phyloP scores from a whole-genome alignment of 306 rosid species.

The Vigna hirtella region DNA sequence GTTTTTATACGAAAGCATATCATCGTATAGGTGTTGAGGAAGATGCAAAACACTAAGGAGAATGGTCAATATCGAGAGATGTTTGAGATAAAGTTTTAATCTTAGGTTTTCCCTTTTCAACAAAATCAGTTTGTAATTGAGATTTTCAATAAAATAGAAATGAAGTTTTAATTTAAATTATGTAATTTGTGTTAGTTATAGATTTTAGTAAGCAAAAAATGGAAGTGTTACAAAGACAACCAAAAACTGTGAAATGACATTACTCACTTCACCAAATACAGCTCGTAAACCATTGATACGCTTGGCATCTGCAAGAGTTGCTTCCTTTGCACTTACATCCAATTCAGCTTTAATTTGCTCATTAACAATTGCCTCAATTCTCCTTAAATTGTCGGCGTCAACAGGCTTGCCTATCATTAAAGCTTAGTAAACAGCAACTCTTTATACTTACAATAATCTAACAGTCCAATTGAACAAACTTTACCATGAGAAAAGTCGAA shows the following conservation, averaged over 20 bases:
- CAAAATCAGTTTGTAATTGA: too few species aligned
- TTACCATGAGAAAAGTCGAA: conserved; percentile 98
- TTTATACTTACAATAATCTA: background rate
- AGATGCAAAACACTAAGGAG: too few species aligned
- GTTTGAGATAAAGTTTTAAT: too few species aligned
- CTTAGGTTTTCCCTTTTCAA: too few species aligned
- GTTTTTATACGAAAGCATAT: too few species aligned
- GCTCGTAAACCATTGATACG: conserved; percentile 89
- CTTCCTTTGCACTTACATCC: conserved; percentile 82
- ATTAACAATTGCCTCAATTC: conserved; percentile 84
- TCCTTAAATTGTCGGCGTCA: conserved; percentile 74
- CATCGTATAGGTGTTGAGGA: too few species aligned
- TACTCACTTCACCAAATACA: conserved; percentile 95
- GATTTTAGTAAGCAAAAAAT: too few species aligned
- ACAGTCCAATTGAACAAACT: conserved; percentile 41
- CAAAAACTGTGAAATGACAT: conserved; percentile 35
- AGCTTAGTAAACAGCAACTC: conserved; percentile 33
- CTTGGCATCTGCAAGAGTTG: conserved; percentile 75
- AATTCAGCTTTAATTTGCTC: conserved; percentile 85
- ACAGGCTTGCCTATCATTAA: conserved; percentile 86
- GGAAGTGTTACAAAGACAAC: background rate
- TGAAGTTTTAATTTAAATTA: too few species aligned
- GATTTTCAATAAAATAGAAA: too few species aligned
- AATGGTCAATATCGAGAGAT: too few species aligned
- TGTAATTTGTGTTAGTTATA: too few species aligned